A percentile compares a stretch with the other conserved stretches of the same genome.
phyloP scores from a whole-genome alignment of 2,329 filamentous ascomycete genomes.

The Hymenoscyphus repandus region DNA sequence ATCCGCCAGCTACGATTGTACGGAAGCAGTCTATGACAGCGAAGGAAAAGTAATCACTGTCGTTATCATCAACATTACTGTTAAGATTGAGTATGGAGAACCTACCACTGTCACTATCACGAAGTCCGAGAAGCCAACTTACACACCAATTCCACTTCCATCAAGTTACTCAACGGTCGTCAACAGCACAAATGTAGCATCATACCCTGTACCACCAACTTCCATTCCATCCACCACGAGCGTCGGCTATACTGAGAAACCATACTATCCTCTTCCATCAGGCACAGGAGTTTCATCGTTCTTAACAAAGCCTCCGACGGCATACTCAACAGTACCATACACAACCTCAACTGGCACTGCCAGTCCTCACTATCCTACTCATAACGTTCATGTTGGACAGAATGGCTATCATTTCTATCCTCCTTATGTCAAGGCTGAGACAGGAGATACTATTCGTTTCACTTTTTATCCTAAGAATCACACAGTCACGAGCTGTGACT shows the following conservation, averaged over 20 bases:
- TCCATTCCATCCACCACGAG: background rate
- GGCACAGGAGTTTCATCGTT: background rate
- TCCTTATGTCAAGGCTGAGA: slow-evolving; percentile 4
- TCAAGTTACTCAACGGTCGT: background rate
- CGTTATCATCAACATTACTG: background rate
- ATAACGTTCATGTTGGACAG: slow-evolving; percentile 9
- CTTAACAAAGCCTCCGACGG: background rate
- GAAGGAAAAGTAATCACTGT: background rate
- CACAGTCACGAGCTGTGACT: slow-evolving; percentile 8
- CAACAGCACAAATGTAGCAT: background rate
- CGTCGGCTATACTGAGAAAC: background rate
- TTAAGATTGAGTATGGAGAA: background rate
- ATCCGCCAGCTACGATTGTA: background rate
- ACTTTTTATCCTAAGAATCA: slow-evolving; percentile 9
- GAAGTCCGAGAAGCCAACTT: background rate
- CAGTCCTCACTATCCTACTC: slow-evolving; percentile 2
- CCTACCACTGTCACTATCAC: background rate
- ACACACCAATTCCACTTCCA: background rate
- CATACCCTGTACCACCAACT: background rate
- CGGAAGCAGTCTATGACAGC: background rate
- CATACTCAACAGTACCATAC: background rate
- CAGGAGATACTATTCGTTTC: slow-evolving; percentile 12
- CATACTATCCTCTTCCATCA: background rate
- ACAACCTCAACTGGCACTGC: background rate
- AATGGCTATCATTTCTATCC: slow-evolving; percentile 10